A percentile compares a stretch with the other conserved stretches of the same genome.
These are phyloP conservation scores for Leptographium procerum DNA, from an alignment of 2,329 filamentous ascomycete genomes.

Conservation along the genomic window DNA sequence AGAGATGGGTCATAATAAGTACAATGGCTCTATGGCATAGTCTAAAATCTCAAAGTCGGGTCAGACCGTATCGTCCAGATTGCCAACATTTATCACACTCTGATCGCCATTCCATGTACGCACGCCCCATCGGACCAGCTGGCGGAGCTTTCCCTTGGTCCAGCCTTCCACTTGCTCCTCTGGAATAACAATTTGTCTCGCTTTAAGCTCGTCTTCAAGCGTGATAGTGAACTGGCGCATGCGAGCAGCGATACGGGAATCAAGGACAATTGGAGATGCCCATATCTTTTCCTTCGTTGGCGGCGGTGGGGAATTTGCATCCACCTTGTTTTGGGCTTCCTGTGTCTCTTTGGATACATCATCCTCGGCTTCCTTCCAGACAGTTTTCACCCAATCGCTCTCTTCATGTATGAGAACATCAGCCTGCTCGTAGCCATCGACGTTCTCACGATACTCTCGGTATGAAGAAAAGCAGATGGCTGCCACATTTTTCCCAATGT, in stretches of 20 bases:
- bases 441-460: slow-evolving; percentile 37
- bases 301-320: slow-evolving; percentile 7
- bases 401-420: slow-evolving; percentile 59
- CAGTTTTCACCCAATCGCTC: slow-evolving; percentile 72
- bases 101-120: slow-evolving; percentile 27
- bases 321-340: not conserved
- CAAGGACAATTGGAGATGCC: slow-evolving; percentile 62
- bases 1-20: not conserved
- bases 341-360: not conserved
- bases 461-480: slow-evolving; percentile 61
- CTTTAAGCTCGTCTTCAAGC: slow-evolving; percentile 58
- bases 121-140: slow-evolving; percentile 39
- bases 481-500: slow-evolving; percentile 77
- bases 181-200: slow-evolving; percentile 48
- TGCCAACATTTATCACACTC: slow-evolving; percentile 18
- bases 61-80: slow-evolving; percentile 4
- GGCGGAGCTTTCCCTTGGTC: slow-evolving; percentile 48
- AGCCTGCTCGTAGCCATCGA: slow-evolving; percentile 46
- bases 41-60: not conserved
- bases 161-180: slow-evolving; percentile 61
- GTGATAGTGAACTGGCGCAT: slow-evolving; percentile 71
- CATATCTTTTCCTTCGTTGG: slow-evolving; percentile 58
- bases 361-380: slow-evolving; percentile 39
- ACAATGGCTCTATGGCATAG: not conserved
- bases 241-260: slow-evolving; percentile 60